Percentiles rank a stretch among this genome's conserved stretches.
Conservation (phyloP, 495 filamentous ascomycete species). For the Mytilinidion resinicola region DNA sequence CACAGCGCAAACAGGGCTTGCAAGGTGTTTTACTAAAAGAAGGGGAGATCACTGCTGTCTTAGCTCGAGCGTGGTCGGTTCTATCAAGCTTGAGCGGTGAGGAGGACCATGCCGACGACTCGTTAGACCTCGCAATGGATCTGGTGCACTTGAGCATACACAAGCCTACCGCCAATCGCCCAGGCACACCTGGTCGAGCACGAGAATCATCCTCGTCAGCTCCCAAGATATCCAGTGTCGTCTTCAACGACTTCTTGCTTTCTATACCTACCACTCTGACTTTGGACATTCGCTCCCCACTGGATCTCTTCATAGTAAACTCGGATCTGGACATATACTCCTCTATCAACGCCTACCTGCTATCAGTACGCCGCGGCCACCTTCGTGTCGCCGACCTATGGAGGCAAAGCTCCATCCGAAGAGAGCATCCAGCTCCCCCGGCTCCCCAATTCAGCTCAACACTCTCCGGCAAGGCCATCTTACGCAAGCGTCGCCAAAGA, state of each 20-base stretch:
- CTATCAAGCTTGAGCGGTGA: conserved; percentile 65
- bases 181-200: conserved; percentile 27
- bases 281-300: conserved; percentile 66
- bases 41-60: conserved; percentile 68
- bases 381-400: conserved; percentile 74
- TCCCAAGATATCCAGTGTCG: conserved; percentile 27
- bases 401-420: conserved; percentile 70
- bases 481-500: conserved; percentile 51
- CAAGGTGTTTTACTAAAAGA: conserved; percentile 69
- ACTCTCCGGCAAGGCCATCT: conserved; percentile 48
- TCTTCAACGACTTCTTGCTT: conserved; percentile 76
- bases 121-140: conserved; percentile 72
- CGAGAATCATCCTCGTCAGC: conserved; percentile 10
- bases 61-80: conserved; percentile 69
- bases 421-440: conserved; percentile 65
- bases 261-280: conserved; percentile 67
- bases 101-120: conserved; percentile 66
- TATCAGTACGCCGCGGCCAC: conserved; percentile 76
- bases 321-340: conserved; percentile 74
- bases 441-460: conserved; percentile 57
- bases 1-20: conserved; percentile 36
- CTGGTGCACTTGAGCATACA: conserved; percentile 62
- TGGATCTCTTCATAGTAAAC: conserved; percentile 78
- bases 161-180: conserved; percentile 22
- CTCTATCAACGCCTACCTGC: conserved; percentile 75